These are phyloP conservation scores for Metrosideros polymorpha DNA, from an alignment of 441 rosid species.

Conservation along the genomic window DNA sequence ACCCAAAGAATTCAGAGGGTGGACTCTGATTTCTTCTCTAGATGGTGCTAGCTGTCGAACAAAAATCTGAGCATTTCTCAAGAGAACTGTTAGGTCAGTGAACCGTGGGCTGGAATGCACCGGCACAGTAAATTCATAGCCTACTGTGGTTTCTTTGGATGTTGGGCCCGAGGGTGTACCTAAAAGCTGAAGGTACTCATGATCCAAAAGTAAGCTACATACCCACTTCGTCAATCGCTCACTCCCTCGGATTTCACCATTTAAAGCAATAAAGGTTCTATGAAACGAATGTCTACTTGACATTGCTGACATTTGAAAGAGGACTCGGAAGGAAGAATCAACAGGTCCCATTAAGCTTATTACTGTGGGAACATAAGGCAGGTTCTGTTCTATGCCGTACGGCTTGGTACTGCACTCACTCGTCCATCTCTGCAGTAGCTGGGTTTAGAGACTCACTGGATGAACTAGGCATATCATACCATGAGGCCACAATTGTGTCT, in stretches of 20 bases:
- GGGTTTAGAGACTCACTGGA: background rate
- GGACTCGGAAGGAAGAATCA: background rate
- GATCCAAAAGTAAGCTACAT: background rate
- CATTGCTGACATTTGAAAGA: background rate
- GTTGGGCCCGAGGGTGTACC: background rate
- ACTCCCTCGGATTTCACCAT: background rate
- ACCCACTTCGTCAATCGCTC: background rate
- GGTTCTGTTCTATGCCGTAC: background rate
- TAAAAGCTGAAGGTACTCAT: background rate
- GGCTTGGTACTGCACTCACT: background rate
- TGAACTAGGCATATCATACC: background rate
- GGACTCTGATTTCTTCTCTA: background rate
- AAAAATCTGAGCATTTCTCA: background rate
- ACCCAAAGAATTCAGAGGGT: background rate
- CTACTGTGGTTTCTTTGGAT: background rate
- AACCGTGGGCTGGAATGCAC: background rate
- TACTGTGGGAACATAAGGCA: background rate
- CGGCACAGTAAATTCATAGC: background rate
- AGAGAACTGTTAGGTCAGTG: background rate
- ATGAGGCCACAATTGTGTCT: background rate
- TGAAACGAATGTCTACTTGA: background rate
- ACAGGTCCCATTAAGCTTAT: background rate
- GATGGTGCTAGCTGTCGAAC: background rate
- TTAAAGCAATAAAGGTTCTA: background rate
- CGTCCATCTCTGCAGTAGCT: background rate